Evolutionary conservation across 805 yeast genomes (phyloP).

Genomic region (Saccharomycopsis oosterbeekiorum): DNA sequence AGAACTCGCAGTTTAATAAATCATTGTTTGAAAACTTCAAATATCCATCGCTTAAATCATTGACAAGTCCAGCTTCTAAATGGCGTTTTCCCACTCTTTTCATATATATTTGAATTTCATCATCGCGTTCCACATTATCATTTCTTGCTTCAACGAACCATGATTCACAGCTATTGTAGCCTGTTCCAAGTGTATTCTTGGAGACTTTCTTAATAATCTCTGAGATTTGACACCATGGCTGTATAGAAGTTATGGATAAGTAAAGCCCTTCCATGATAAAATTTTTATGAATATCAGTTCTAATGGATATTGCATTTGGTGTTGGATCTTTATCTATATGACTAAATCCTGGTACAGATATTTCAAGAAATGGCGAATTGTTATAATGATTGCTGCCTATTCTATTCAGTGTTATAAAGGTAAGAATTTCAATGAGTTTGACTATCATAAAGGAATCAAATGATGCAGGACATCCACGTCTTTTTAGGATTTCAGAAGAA

Average conservation of each 20-base stretch:
- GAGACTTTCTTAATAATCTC: not conserved
- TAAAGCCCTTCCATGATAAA: slow-evolving; percentile 73
- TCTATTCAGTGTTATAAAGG: slow-evolving; percentile 3
- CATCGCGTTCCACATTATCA: slow-evolving; percentile 43
- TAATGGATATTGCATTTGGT: slow-evolving; percentile 38
- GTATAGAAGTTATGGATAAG: slow-evolving; percentile 39
- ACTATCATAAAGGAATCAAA: slow-evolving; percentile 54
- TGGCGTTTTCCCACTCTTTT: slow-evolving; percentile 61
- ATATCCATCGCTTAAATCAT: slow-evolving; percentile 38
- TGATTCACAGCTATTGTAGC: not conserved
- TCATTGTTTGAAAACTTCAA: not conserved
- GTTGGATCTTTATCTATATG: slow-evolving; percentile 69
- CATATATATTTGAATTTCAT: slow-evolving; percentile 36
- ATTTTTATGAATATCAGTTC: slow-evolving; percentile 35
- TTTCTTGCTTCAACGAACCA: slow-evolving; percentile 19
- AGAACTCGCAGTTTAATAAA: not conserved
- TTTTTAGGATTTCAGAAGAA: slow-evolving; percentile 41
- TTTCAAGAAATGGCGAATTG: slow-evolving; percentile 25
- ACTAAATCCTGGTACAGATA: slow-evolving; percentile 61
- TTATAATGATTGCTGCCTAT: not conserved
- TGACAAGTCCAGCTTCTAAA: slow-evolving; percentile 43
- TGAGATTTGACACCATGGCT: slow-evolving; percentile 48
- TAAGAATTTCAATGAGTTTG: slow-evolving; percentile 26
- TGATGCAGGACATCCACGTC: slow-evolving; percentile 82
- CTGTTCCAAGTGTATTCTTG: not conserved